These are phyloP conservation scores for Funneliformis geosporum DNA, from an alignment of 192 early-diverging fungal genomes.

Conservation along the genomic window DNA sequence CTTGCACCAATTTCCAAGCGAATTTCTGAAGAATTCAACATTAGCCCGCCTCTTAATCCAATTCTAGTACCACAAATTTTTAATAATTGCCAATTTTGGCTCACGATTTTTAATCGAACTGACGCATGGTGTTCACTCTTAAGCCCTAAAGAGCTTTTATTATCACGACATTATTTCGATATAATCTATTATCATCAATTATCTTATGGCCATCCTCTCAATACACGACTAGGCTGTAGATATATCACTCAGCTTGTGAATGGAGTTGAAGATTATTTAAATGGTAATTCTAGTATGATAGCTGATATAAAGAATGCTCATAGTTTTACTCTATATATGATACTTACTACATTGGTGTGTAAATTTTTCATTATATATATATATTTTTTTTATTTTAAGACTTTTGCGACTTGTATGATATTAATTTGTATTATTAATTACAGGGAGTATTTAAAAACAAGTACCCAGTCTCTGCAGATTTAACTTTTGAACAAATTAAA, in stretches of 20 bases:
- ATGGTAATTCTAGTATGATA: neutral
- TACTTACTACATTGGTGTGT: no score
- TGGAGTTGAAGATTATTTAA: constrained; percentile 7
- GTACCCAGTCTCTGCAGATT: neutral
- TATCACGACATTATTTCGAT: neutral
- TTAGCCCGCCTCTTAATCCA: constrained; percentile 15
- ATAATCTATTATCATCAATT: neutral
- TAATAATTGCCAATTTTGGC: neutral
- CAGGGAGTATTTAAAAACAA: constrained; percentile 6
- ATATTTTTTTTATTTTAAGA: no score
- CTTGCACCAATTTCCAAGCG: neutral
- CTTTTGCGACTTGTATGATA: no score
- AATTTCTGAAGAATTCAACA: neutral
- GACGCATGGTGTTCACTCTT: neutral
- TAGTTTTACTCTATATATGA: neutral
- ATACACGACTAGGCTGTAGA: neutral
- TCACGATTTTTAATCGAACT: no score
- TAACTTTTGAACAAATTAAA: constrained; percentile 8
- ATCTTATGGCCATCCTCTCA: neutral
- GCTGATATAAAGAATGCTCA: constrained; percentile 16
- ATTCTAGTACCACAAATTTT: neutral
- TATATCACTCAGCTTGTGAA: neutral
- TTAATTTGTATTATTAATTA: no score
- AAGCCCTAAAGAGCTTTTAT: neutral
- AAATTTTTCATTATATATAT: no score